Percentiles rank a stretch among this genome's conserved stretches.
phyloP scores from a whole-genome alignment of 108 stramenopile genomes.

The Cyclotella distinguenda region DNA sequence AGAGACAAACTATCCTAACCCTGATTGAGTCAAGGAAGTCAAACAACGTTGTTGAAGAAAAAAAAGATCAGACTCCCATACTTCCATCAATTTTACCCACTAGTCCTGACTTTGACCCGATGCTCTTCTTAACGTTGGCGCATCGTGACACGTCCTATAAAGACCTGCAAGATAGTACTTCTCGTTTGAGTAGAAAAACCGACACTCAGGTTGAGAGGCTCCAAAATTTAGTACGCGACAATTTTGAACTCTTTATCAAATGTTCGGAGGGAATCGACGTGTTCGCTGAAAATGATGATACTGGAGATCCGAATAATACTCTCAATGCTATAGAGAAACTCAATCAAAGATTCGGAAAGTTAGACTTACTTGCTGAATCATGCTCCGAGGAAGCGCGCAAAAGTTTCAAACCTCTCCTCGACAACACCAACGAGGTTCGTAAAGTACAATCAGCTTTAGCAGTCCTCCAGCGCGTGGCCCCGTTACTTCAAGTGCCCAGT shows the following conservation, averaged over 20 bases:
- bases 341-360: constrained; percentile 63
- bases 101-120: constrained; percentile 77
- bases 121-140: constrained; percentile 85
- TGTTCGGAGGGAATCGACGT: constrained; percentile 90
- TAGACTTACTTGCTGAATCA: constrained; percentile 73
- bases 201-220: constrained; percentile 82
- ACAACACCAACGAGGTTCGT: constrained; percentile 87
- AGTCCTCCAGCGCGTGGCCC: constrained; percentile 81
- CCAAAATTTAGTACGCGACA: constrained; percentile 84
- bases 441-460: constrained; percentile 84
- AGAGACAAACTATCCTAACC: constrained; percentile 68
- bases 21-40: constrained; percentile 52
- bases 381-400: constrained; percentile 80
- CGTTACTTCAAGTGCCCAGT: constrained; percentile 77
- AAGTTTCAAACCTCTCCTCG: constrained; percentile 84
- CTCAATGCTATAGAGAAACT: constrained; percentile 44
- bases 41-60: constrained; percentile 5
- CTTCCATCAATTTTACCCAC: constrained; percentile 69
- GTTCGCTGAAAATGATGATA: constrained; percentile 42
- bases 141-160: constrained; percentile 76
- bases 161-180: constrained; percentile 66
- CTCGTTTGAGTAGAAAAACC: constrained; percentile 78
- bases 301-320: constrained; percentile 38
- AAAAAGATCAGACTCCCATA: neutral
- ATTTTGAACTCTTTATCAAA: constrained; percentile 84